Percentiles rank a stretch among this genome's conserved stretches.
phyloP scores from a whole-genome alignment of 805 yeast species.

The Lachancea quebecensis region DNA sequence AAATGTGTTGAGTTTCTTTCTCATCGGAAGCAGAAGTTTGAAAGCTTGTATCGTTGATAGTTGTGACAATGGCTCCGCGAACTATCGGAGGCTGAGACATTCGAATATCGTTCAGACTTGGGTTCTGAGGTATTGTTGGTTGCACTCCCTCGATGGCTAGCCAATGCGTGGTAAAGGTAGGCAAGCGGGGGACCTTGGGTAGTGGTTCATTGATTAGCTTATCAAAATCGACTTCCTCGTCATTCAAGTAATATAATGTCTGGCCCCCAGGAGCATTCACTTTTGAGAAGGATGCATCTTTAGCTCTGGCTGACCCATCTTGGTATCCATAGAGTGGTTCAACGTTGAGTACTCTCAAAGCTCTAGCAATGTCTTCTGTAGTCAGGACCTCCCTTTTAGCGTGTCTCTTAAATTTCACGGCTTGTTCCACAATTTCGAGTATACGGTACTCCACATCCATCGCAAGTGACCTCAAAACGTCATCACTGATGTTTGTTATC shows the following conservation, averaged over 20 bases:
- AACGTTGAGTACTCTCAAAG: conserved; percentile 77
- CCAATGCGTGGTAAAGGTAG: conserved; percentile 95
- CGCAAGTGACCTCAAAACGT: conserved; percentile 88
- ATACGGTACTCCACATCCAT: conserved; percentile 99
- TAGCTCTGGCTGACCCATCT: conserved; percentile 32
- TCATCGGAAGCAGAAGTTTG: conserved; percentile 27
- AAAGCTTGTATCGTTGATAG: conserved; percentile 44
- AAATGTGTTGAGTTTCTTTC: conserved; percentile 23
- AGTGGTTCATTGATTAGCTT: conserved; percentile 86
- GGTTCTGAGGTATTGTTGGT: conserved; percentile 96
- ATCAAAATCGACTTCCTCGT: conserved; percentile 89
- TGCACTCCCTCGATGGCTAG: conserved; percentile 97
- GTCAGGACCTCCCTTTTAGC: conserved; percentile 76
- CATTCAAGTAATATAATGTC: conserved; percentile 86
- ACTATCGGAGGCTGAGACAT: conserved; percentile 61
- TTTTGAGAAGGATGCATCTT: conserved; percentile 75
- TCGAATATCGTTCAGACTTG: conserved; percentile 68
- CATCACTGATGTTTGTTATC: conserved; percentile 69
- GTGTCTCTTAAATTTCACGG: conserved; percentile 92
- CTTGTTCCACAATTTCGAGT: conserved; percentile 92
- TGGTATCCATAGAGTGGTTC: conserved; percentile 94
- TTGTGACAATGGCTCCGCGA: conserved; percentile 75
- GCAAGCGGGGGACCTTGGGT: conserved; percentile 89
- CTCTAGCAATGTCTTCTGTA: conserved; percentile 74
- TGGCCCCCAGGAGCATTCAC: conserved; percentile 90